Evolutionary conservation across 176 grass and related monocot species (phyloP), one percentile per base, ranked within the genome.

Genomic region (Aegilops bicornis): DNA sequence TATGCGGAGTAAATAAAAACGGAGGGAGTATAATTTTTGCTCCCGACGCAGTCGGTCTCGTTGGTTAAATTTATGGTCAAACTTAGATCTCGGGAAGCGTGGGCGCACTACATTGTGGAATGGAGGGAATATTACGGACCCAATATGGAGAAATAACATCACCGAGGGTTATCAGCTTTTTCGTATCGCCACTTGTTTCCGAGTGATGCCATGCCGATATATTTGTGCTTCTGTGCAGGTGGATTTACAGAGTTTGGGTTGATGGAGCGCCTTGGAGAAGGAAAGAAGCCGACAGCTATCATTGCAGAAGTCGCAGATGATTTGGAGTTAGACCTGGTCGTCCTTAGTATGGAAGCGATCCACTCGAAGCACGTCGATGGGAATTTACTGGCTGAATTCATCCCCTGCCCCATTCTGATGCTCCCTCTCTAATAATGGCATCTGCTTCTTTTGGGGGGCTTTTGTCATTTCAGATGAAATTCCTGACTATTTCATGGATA

Each of bases 261-360:
- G 85, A 99, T 99, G 97, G 97, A 99, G 81, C 91, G 97, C 74
- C 87, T 99, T 79, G 97, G 97, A 7, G 97, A 96, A 89, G 97
- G 87, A 9, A 94, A 90, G 79, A 89, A 83, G 77, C 92, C 97
- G 0, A 96, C 94, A 9, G 97, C 92, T 16, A 91, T 99, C 69
- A 99, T 99, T 1, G 94, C 88, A n/a, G 97, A 99, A 74, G 87
- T 99, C 8, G 97, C 97, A 1, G 97, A 99, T 62, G 97, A 99
- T 47, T 86, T 96, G 89, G 90, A 96, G 85, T 63, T 99, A 67
- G 97, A 99, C 86, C 71, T 99, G 19, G 97, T 99, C 40, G 90
- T 99, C 33, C 93, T 99, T 69, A 99, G 97, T 77, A 99, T 99
- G 97, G 97, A 99, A 77, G 92, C 94, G 7, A 96, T 99, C 31